A percentile compares a stretch with the other conserved stretches of the same genome.
Conservation (phyloP, 2,329 filamentous ascomycete species). For the Fusarium napiforme region DNA sequence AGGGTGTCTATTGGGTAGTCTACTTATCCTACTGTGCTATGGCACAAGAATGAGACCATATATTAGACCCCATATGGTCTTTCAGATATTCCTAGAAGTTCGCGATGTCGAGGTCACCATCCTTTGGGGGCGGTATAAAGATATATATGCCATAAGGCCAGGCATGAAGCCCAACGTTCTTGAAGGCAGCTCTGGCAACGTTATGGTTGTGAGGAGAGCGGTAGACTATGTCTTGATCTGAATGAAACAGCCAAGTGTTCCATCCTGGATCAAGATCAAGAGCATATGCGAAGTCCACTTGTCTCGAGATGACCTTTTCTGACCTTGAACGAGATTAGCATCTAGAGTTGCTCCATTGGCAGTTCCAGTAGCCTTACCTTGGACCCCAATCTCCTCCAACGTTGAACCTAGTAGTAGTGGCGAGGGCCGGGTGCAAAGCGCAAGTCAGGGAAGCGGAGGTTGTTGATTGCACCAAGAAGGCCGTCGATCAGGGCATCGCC, state of each 20-base stretch:
- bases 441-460: not conserved
- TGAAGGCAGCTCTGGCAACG: not conserved
- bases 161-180: not conserved
- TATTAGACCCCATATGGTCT: too few species aligned
- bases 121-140: not conserved
- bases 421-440: not conserved
- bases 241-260: not conserved
- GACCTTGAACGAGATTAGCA: not conserved
- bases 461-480: not conserved
- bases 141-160: not conserved
- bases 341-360: not conserved
- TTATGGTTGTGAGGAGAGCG: not conserved
- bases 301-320: not conserved
- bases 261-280: not conserved
- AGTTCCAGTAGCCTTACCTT: not conserved
- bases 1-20: not conserved
- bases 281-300: not conserved
- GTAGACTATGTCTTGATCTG: not conserved
- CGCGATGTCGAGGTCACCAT: not conserved
- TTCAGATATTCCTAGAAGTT: not conserved
- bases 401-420: not conserved
- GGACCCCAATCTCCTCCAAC: too few species aligned
- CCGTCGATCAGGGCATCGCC: not conserved
- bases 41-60: not conserved
- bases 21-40: not conserved